These are phyloP conservation scores for Nicotiana paniculata DNA, from an alignment of 257 asterid genomes.

Conservation along the genomic window DNA sequence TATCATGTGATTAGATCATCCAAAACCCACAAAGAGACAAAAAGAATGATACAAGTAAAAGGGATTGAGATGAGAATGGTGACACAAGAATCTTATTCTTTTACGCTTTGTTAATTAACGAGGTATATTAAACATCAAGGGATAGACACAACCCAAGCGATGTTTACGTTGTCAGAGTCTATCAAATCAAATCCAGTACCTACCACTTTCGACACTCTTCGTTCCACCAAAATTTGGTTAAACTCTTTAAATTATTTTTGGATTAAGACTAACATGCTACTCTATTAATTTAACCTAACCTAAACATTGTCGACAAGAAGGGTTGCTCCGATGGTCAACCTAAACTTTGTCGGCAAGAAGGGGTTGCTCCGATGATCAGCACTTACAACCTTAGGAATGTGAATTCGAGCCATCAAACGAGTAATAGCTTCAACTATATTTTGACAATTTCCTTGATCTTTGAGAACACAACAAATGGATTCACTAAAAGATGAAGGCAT, in stretches of 20 bases:
- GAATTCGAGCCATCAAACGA: too few species aligned
- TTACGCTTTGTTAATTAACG: conserved; percentile 4
- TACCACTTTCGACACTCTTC: background rate
- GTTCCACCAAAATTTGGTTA: background rate
- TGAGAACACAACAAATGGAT: background rate
- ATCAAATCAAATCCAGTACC: background rate
- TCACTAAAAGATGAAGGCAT: background rate
- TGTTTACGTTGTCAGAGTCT: background rate
- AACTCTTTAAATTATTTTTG: background rate
- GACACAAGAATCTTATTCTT: conserved; percentile 2
- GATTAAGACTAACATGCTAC: background rate
- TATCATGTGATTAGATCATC: background rate
- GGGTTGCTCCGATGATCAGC: too few species aligned
- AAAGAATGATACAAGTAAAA: background rate
- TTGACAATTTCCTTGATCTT: background rate
- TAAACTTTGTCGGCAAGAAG: background rate
- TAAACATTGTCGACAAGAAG: too few species aligned
- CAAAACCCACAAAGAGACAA: background rate
- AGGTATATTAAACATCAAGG: background rate
- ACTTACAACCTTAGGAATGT: too few species aligned
- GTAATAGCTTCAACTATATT: too few species aligned
- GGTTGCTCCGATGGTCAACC: too few species aligned
- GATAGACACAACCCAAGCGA: background rate
- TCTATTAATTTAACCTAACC: background rate
- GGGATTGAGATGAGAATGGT: background rate